Evolutionary conservation across 345 rosid species (phyloP).

Genomic region (Camelina hispida): DNA sequence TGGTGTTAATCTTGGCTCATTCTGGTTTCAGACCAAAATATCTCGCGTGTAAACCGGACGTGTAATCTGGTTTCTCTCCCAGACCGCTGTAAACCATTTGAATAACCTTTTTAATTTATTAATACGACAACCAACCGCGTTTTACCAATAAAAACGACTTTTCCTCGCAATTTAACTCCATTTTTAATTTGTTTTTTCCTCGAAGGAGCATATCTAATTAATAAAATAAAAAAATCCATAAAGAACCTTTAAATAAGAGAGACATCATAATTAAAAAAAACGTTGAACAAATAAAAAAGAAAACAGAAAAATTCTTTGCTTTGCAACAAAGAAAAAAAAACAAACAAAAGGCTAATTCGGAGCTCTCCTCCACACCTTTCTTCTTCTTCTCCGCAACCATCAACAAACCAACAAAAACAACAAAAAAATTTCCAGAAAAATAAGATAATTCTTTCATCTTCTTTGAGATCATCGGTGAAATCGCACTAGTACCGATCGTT

Average conservation of each 20-base stretch:
- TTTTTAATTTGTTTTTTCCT: not conserved
- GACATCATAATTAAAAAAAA: not conserved
- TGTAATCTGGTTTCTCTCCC: too few relatives aligned
- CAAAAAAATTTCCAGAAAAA: conserved; percentile 12
- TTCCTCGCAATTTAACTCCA: conserved; percentile 7
- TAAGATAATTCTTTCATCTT: conserved; percentile 19
- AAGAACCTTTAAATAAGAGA: conserved; percentile 6
- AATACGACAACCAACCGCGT: conserved; percentile 38
- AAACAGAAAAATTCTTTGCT: conserved; percentile 40
- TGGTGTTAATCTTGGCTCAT: too few relatives aligned
- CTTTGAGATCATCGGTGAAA: conserved; percentile 3
- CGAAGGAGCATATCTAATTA: not conserved
- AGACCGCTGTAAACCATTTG: too few relatives aligned
- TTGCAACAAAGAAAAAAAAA: conserved; percentile 27
- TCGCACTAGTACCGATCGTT: conserved; percentile 4
- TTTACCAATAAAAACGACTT: conserved; percentile 32
- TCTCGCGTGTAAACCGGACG: too few relatives aligned
- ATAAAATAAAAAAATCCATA: not conserved
- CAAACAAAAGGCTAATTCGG: conserved; percentile 8
- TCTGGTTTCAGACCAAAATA: too few relatives aligned
- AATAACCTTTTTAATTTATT: too few relatives aligned
- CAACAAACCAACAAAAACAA: not conserved
- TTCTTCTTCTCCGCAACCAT: conserved; percentile 27
- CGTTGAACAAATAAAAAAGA: not conserved
- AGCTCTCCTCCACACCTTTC: conserved; percentile 45